Conservation (phyloP, 345 rosid genomes). For the Limnanthes douglasii region DNA sequence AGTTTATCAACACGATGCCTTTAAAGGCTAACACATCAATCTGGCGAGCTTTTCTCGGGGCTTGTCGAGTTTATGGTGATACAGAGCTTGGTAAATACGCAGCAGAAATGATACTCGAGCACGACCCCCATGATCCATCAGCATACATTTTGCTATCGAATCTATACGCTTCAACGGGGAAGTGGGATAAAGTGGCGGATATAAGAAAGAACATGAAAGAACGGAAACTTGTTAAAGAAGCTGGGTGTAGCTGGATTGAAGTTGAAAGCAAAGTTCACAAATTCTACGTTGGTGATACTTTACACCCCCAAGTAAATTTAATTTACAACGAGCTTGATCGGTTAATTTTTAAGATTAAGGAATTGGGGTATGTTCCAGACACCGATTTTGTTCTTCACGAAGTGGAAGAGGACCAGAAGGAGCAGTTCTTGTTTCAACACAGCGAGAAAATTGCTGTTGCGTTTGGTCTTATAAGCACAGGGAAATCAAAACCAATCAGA, state of each 20-base stretch:
- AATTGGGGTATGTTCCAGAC: slow-evolving; percentile 46
- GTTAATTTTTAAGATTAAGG: slow-evolving; percentile 27
- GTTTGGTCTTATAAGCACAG: slow-evolving; percentile 46
- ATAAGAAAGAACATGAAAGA: slow-evolving; percentile 52
- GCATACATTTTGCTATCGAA: slow-evolving; percentile 57
- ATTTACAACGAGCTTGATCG: slow-evolving; percentile 35
- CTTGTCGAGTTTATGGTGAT: slow-evolving; percentile 43
- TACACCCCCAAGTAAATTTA: slow-evolving; percentile 27
- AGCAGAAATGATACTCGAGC: slow-evolving; percentile 48
- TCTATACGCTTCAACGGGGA: slow-evolving; percentile 50
- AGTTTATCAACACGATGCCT: slow-evolving; percentile 46
- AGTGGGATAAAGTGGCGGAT: slow-evolving; percentile 39
- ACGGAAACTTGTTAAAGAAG: slow-evolving; percentile 47
- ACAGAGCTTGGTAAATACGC: slow-evolving; percentile 40
- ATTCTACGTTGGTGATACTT: slow-evolving; percentile 59
- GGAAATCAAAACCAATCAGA: slow-evolving; percentile 32
- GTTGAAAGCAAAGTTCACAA: slow-evolving; percentile 41
- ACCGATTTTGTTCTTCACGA: slow-evolving; percentile 65
- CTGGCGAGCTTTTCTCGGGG: slow-evolving; percentile 70
- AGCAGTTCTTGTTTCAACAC: slow-evolving; percentile 45
- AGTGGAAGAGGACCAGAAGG: slow-evolving; percentile 49
- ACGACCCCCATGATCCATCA: slow-evolving; percentile 48
- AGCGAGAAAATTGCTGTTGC: slow-evolving; percentile 77
- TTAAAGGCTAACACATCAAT: slow-evolving; percentile 30
- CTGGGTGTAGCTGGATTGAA: slow-evolving; percentile 78